Percentiles rank a stretch among this genome's conserved stretches.
These are phyloP conservation scores for Agapanthus africanus DNA, from an alignment of 106 monocot genomes.

Conservation along the genomic window DNA sequence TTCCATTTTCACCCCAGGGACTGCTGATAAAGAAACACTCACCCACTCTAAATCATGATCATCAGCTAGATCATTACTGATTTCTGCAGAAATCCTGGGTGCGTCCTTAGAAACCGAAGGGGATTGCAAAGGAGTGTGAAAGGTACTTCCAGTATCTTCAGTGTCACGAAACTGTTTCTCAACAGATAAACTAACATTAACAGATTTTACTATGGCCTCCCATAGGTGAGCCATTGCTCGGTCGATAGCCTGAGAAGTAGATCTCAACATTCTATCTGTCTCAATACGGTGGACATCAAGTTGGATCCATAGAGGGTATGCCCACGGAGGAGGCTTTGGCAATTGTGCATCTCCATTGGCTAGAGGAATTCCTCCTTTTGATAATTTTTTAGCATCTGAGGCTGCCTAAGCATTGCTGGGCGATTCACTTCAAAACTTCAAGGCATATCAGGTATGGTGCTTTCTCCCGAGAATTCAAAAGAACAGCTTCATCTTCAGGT, in stretches of 20 bases:
- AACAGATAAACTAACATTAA: slow-evolving; percentile 75
- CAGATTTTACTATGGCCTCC: slow-evolving; percentile 97
- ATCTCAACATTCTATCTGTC: slow-evolving; percentile 67
- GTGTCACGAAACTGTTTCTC: slow-evolving; percentile 27
- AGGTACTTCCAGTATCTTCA: slow-evolving; percentile 14
- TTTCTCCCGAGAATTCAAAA: slow-evolving; percentile 97
- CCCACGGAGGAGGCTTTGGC: slow-evolving; percentile 98
- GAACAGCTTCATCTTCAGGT: slow-evolving; percentile 92
- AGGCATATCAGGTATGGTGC: slow-evolving; percentile 96
- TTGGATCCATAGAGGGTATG: slow-evolving; percentile 84
- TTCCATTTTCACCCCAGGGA: slow-evolving; percentile 95
- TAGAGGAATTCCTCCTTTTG: slow-evolving; percentile 84
- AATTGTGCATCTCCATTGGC: slow-evolving; percentile 95
- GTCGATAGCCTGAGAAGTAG: slow-evolving; percentile 94
- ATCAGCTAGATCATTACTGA: no score
- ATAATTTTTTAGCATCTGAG: slow-evolving; percentile 62
- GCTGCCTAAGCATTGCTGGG: slow-evolving; percentile 58
- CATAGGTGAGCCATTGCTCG: slow-evolving; percentile 93
- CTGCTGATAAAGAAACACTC: slow-evolving; percentile 63
- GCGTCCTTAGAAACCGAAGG: not conserved
- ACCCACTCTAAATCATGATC: slow-evolving; percentile 53
- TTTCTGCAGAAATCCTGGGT: slow-evolving; percentile 4
- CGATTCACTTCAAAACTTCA: slow-evolving; percentile 89
- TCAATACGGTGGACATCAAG: slow-evolving; percentile 46
- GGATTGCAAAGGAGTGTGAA: slow-evolving; percentile 10